phyloP scores from a whole-genome alignment of 495 filamentous ascomycete genomes.

The Penicillium waksmanii region DNA sequence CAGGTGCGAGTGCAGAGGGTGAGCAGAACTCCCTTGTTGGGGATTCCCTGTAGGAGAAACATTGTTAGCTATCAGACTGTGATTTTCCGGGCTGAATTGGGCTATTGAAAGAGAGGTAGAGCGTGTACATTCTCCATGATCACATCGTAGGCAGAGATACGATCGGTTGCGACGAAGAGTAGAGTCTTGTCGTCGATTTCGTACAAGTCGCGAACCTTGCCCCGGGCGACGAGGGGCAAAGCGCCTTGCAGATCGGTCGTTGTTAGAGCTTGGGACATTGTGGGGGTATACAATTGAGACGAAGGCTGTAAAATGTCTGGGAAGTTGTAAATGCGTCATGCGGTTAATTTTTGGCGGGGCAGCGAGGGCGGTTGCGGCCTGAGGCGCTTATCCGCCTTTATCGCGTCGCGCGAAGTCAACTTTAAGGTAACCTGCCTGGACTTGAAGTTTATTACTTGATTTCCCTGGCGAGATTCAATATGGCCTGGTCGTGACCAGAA shows the following conservation, averaged over 20 bases:
- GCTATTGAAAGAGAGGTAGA: constrained; percentile 9
- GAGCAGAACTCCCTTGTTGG: constrained; percentile 81
- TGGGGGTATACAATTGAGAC: constrained; percentile 18
- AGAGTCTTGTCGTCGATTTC: constrained; percentile 73
- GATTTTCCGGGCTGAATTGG: not conserved
- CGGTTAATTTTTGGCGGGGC: constrained; percentile 29
- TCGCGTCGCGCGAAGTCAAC: constrained; percentile 18
- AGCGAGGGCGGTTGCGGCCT: constrained; percentile 23
- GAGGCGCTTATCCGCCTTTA: constrained; percentile 28
- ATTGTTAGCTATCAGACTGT: constrained; percentile 7
- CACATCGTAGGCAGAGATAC: constrained; percentile 94
- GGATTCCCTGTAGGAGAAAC: constrained; percentile 64
- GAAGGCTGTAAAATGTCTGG: not conserved
- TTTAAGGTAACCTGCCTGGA: not conserved
- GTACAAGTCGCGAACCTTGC: constrained; percentile 87
- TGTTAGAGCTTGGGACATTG: constrained; percentile 54
- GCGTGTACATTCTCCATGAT: constrained; percentile 75
- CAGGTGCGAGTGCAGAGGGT: constrained; percentile 84
- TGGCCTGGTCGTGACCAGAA: constrained; percentile 16
- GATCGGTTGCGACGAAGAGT: constrained; percentile 87
- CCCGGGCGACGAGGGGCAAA: constrained; percentile 60
- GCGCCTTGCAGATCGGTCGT: constrained; percentile 56
- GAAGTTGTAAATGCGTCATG: constrained; percentile 24
- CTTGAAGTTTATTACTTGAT: too few relatives aligned
- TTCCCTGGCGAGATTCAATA: constrained; percentile 9